These are phyloP conservation scores for Parafenestella ontariensis DNA, from an alignment of 2,329 filamentous ascomycete genomes.

Conservation along the genomic window DNA sequence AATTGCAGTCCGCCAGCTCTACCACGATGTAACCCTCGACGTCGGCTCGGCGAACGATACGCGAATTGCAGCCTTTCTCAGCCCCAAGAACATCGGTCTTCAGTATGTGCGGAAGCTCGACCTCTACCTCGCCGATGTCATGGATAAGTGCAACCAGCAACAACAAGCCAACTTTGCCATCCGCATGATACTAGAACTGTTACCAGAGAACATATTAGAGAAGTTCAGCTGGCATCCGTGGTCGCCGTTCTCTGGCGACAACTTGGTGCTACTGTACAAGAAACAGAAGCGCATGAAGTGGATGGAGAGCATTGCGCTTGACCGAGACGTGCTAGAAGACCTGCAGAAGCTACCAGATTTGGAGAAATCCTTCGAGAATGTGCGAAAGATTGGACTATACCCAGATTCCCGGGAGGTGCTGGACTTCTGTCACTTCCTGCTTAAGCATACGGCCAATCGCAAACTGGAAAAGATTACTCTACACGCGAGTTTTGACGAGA, in stretches of 20 bases:
- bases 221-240: slow-evolving; percentile 61
- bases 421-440: slow-evolving; percentile 52
- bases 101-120: slow-evolving; percentile 55
- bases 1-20: slow-evolving; percentile 55
- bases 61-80: slow-evolving; percentile 55
- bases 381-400: slow-evolving; percentile 55
- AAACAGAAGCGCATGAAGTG: slow-evolving; percentile 58
- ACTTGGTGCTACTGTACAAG: slow-evolving; percentile 56
- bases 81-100: slow-evolving; percentile 57
- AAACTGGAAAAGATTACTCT: slow-evolving; percentile 56
- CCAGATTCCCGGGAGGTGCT: slow-evolving; percentile 56
- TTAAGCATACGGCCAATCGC: slow-evolving; percentile 49
- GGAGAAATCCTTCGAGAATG: slow-evolving; percentile 51
- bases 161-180: slow-evolving; percentile 57
- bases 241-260: slow-evolving; percentile 57
- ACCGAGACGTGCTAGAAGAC: slow-evolving; percentile 50
- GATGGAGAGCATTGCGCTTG: slow-evolving; percentile 57
- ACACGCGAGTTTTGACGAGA: slow-evolving; percentile 55
- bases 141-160: slow-evolving; percentile 54
- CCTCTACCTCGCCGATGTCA: slow-evolving; percentile 54
- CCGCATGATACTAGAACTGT: slow-evolving; percentile 57
- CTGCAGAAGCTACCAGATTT: slow-evolving; percentile 52
- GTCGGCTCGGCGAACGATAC: slow-evolving; percentile 55
- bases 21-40: slow-evolving; percentile 56
- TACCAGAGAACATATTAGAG: slow-evolving; percentile 58